Base-by-base conservation (phyloP, 2,329 filamentous ascomycete species). In the Alternaria atra region DNA sequence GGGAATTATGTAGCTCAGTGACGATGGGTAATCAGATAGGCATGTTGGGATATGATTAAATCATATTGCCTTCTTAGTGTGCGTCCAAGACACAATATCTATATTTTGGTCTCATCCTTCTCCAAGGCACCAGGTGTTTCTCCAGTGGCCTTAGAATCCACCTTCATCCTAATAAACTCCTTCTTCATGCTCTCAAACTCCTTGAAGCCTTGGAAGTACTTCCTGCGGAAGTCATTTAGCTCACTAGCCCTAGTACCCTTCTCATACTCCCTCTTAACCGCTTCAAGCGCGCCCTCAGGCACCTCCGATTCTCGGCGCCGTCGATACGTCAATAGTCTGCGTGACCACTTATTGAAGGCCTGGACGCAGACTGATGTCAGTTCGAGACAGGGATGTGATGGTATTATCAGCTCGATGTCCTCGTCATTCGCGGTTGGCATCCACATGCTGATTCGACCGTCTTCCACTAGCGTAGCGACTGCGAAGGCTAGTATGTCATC, bases 331-430 rank as follows among this genome's bases (percentile, higher is more conserved):
- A 98, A 90, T 35, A 99, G 83, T 66, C 93, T 87, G 61, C 95
- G 87, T 20, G 93, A 95, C 95, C 94, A 99, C 80, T 91, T 95
- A 74, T 93, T 94, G 76, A 99, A 99, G 0, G 86, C 84, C 76
- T 99, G 95, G 6, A 91, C 88, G 73, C 93, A 97, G 30, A 93
- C 86, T 43, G 86, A 89, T 20, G 93, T 85, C 25, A 94, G 81
- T 70, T 91, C 86, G 13, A 99, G 81, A 58, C 86, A 87, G 0
- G 91, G 90, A 75, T 98, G 93, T 20, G 84, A 85, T 0, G 94
- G 94, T 13, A 94, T 85, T 0, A 87, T 84, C 23, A 97, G 87
- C 73, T 94, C 91, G 59, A 90, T 86, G 48, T 92, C 77, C 46
- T 79, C 77, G 43, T 79, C 78, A 55, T 80, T 80, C 29, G 93